A percentile compares a stretch with the other conserved stretches of the same genome.
phyloP scores from a whole-genome alignment of 2,329 filamentous ascomycete species.

The Xylaria sp. region DNA sequence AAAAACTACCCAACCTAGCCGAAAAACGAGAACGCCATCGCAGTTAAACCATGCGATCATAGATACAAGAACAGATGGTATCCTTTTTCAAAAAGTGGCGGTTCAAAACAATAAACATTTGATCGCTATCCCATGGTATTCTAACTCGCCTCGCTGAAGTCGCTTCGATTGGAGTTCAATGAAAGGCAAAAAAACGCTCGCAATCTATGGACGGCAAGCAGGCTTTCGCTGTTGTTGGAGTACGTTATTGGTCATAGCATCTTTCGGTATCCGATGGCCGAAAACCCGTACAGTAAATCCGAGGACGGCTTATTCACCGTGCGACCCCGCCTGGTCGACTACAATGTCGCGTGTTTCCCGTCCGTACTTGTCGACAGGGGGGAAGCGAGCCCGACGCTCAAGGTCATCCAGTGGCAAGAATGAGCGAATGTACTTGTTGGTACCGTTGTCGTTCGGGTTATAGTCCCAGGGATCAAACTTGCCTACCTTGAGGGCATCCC shows the following conservation, averaged over 20 bases:
- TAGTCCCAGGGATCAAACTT: slow-evolving; percentile 86
- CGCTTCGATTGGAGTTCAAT: slow-evolving; percentile 21
- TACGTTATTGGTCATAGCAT: not conserved
- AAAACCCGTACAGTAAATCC: not conserved
- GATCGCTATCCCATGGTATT: slow-evolving; percentile 20
- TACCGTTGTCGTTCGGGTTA: slow-evolving; percentile 76
- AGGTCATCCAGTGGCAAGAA: slow-evolving; percentile 83
- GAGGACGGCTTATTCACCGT: slow-evolving; percentile 50
- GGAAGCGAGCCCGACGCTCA: slow-evolving; percentile 79
- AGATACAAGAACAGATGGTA: slow-evolving; percentile 27
- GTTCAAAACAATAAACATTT: slow-evolving; percentile 1
- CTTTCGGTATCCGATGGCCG: not conserved
- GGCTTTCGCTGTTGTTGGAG: not conserved
- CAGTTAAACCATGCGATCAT: not conserved
- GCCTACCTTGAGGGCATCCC: slow-evolving; percentile 80
- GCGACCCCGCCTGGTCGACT: slow-evolving; percentile 56
- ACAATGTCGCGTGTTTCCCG: slow-evolving; percentile 57
- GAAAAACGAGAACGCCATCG: slow-evolving; percentile 8
- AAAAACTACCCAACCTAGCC: not conserved
- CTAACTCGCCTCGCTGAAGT: slow-evolving; percentile 31
- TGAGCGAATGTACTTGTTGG: slow-evolving; percentile 81
- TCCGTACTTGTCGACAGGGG: slow-evolving; percentile 68
- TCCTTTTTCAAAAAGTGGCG: slow-evolving; percentile 8
- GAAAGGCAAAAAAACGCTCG: slow-evolving; percentile 15
- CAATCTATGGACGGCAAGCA: not conserved